Base-by-base conservation (phyloP, 2,329 filamentous ascomycete species). In the Penicillium sp. region DNA sequence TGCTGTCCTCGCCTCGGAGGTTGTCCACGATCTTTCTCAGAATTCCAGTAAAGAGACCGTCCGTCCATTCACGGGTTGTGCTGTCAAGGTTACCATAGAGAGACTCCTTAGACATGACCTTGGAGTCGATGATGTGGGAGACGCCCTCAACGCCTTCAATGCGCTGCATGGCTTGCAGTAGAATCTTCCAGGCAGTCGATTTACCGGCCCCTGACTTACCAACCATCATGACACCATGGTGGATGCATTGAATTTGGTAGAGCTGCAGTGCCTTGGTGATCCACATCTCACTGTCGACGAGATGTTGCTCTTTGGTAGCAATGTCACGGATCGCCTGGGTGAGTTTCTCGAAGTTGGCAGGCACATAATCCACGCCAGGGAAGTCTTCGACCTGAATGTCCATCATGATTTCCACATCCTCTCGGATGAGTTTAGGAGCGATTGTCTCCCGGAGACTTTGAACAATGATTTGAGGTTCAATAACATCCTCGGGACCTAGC, bases 201-300 rank as follows among this genome's bases (percentile, higher is more conserved):
- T 99, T 99, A 70, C 95, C 95, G 43, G 93, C 89, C n/a, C 95
- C 94, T 30, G 95, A 97, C 69, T 90, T 91, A 60, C 94, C 94
- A 10, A 99, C 94, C 94, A 99, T 97, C 95, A 99, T 99, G 28
- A 99, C 94, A 88, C 94, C 94, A 66, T 99, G 94, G 69, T 99
- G 94, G 56, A 99, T 91, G 62, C 88, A 89, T 74, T 97, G 94
- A 60, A 99, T 99, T 73, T 99, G 94, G 73, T 96, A 97, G 2
- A 99, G 84, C 73, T 99, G 94, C 9, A 99, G 82, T 33, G 96
- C 87, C 78, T 99, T 99, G 55, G 90, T 94, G 85, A 97, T 91
- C 95, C 95, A 99, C 44, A 88, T 87, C 53, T 97, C 92, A 56
- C 88, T 97, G 64, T 95, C 89, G 9, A 96, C 90, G 14, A 96